Evolutionary conservation across 2,329 filamentous ascomycete species (phyloP), one percentile per base, ranked within the genome.

Genomic region (Thelonectria discophora): DNA sequence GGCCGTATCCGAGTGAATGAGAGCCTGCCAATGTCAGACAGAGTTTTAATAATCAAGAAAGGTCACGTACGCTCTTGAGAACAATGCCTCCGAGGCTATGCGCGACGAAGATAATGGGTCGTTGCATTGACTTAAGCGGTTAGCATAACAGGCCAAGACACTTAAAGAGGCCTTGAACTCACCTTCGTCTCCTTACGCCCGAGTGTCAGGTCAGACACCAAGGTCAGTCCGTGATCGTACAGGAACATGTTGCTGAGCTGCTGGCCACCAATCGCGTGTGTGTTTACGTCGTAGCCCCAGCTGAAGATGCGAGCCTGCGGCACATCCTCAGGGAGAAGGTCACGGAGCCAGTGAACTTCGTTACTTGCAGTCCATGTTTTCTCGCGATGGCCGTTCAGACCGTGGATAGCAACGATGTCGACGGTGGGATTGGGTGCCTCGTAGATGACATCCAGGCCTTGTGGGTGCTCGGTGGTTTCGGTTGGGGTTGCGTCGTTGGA

Each of bases 41-140:
- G 15, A 40, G 13, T 5, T 15, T 47, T 30, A 15, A 2, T 13
- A 12, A 9, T 13, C 34, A 39, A n/a, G 13, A 11, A 42, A 11
- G 13, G 32, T 32, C 1, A 34, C 37, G 12, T 17, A 58, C 56
- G 40, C 56, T 53, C 13, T 58, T 58, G 1, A 58, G 12, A 24
- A 58, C 11, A n/a, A 58, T 48, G 3, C 56, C 49, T 9, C 56
- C 56, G 5, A 58, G 56, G 13, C 56, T 58, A n/a, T 58, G 49
- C 13, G 39, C 37, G 9, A 51, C 18, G 15, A 58, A 58, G 8
- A 58, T 58, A 20, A 58, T 51, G 11, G 55, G 55, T 43, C 47
- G 37, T 27, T 21, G 7, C 15, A 20, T 4, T 4, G 24, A 24
- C 24, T 24, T 4, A n/a, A n/a, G n/a, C n/a, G n/a, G n/a, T n/a